A percentile compares a stretch with the other conserved stretches of the same genome.
phyloP scores from a whole-genome alignment of 805 yeast genomes.

The Teunomyces cretensis region DNA sequence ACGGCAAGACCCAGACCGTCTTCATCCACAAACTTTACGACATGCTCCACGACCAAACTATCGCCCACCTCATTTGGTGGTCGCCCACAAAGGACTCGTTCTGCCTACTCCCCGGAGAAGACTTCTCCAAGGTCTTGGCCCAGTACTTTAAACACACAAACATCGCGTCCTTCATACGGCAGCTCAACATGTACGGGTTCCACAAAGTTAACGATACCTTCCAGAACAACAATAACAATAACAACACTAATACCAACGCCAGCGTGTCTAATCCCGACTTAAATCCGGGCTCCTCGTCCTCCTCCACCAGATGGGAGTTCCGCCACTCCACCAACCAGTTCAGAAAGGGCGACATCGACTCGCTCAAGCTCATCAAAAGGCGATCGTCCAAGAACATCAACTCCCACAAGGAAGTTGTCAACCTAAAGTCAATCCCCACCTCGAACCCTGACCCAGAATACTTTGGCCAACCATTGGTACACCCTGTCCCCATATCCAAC shows the following conservation, averaged over 20 bases:
- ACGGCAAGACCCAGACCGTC: constrained; percentile 40
- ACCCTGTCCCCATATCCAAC: background rate
- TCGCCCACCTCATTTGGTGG: constrained; percentile 88
- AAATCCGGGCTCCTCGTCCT: constrained; percentile 7
- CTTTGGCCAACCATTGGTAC: constrained; percentile 2
- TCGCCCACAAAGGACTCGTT: constrained; percentile 68
- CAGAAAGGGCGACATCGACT: constrained; percentile 75
- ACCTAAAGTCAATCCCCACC: constrained; percentile 30
- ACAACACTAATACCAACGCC: background rate
- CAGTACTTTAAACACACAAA: constrained; percentile 52
- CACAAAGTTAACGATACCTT: constrained; percentile 44
- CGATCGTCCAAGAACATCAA: constrained; percentile 51
- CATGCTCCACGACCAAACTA: constrained; percentile 77
- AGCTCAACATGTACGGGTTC: constrained; percentile 47
- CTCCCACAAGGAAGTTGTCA: constrained; percentile 40
- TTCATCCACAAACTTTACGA: constrained; percentile 89
- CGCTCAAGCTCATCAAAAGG: constrained; percentile 74
- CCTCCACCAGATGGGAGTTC: constrained; percentile 70
- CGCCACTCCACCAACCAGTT: constrained; percentile 78
- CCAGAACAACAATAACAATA: constrained; percentile 20
- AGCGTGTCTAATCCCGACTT: background rate
- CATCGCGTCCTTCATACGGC: constrained; percentile 43
- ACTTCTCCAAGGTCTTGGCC: constrained; percentile 70
- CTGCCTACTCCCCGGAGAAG: constrained; percentile 80
- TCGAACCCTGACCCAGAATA: constrained; percentile 11